Evolutionary conservation across 75 land plant genomes (phyloP).

Genomic region (Pinus tabuliformis): DNA sequence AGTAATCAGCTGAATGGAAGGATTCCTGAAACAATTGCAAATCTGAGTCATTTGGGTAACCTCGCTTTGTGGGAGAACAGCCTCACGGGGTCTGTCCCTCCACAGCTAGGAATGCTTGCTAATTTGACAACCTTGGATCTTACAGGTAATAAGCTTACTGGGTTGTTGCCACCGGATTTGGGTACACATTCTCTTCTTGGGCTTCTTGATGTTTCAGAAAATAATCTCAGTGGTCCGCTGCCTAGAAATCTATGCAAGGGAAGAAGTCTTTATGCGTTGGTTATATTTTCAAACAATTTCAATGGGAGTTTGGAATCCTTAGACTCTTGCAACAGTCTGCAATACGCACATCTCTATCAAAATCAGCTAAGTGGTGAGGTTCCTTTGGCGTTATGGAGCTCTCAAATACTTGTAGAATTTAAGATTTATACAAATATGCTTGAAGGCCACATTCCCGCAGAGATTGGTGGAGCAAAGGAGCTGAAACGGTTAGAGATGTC

Average conservation of each 20-base stretch:
- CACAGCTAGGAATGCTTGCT: constrained; percentile 14
- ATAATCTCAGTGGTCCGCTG: constrained; percentile 6
- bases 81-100: constrained; percentile 20
- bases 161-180: constrained; percentile 24
- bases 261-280: no score
- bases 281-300: no score
- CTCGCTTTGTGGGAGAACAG: constrained; percentile 11
- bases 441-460: constrained; percentile 10
- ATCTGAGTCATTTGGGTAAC: constrained; percentile 1
- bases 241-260: background rate
- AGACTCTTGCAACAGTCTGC: no score
- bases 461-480: background rate
- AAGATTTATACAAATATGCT: constrained; percentile 10
- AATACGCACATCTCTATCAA: no score
- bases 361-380: background rate
- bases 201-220: background rate
- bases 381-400: constrained; percentile 22
- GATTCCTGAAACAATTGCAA: background rate
- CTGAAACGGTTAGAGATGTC: constrained; percentile 11
- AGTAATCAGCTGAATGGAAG: no score
- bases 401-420: constrained; percentile 17
- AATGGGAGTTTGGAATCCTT: no score
- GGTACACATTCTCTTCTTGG: constrained; percentile 10
- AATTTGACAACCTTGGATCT: no score
- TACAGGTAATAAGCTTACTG: constrained; percentile 3